Base-by-base conservation (phyloP, 179 eudicot species). In the Carnegiea gigantea region DNA sequence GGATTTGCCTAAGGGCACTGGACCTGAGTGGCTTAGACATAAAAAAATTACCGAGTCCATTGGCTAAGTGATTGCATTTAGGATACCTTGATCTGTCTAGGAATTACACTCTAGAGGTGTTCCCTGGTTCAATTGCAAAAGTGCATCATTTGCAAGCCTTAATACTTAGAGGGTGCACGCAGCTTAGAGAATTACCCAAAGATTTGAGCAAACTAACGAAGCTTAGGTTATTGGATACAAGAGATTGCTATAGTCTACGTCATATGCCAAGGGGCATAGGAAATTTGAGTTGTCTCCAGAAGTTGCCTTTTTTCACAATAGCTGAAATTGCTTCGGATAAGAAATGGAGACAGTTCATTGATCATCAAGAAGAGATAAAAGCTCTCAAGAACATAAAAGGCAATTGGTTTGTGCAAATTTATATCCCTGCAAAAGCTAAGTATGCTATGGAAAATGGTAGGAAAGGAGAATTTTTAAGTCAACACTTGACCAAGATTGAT, bases 161-260 rank as follows among this genome's bases (percentile, higher is more conserved):
- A 14, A 9, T 3, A 0, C n/a, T 83, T 23, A 11, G 3, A 0
- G 0, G 21, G 4, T 77, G 79, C 57, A 6, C 0, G 2, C 26
- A 24, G 11, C 80, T 89, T 3, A 46, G 0, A 49, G 65, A 78
- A 78, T 40, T 89, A 28, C 90, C 90, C 0, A 12, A 26, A n/a
- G 80, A 65, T 23, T 60, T 87, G 84, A 59, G 76, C 12, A 84
- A 28, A 26, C 12, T 88, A 23, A 72, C 51, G 4, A 85, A 78
- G 67, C 86, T 90, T n/a, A 72, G 87, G 59, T 72, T 85, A 65
- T 80, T 90, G 36, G 82, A 86, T 62, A 79, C 79, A 33, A 18
- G 14, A 12, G 68, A 75, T 6, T 86, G 88, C 53, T 18, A 21
- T 1, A 21, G 20, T 26, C 38, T 86, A 33, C 51, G 5, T n/a